These are phyloP conservation scores for rapeseed (Brassica napus) DNA, from an alignment of 345 rosid genomes.

Conservation along the genomic window DNA sequence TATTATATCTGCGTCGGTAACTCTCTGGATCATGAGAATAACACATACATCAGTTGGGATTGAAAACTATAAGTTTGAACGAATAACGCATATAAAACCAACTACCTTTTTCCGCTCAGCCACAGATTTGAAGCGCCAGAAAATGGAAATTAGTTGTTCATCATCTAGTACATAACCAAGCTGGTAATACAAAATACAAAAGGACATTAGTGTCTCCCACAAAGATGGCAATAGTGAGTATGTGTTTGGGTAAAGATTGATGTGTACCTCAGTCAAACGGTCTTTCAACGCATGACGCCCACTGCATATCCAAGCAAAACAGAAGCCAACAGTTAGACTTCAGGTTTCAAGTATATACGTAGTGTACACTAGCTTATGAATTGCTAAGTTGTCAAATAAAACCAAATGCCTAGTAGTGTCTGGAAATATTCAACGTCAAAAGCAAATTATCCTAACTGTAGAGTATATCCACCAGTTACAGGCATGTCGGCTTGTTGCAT, in stretches of 20 bases:
- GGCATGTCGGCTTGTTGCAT: not conserved
- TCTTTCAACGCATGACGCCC: constrained; percentile 92
- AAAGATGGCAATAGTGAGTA: not conserved
- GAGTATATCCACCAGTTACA: constrained; percentile 1
- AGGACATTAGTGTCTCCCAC: constrained; percentile 22
- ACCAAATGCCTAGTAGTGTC: not conserved
- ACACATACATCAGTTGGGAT: constrained; percentile 10
- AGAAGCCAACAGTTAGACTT: constrained; percentile 21
- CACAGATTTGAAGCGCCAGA: constrained; percentile 89
- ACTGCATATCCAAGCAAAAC: constrained; percentile 44
- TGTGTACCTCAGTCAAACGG: constrained; percentile 72
- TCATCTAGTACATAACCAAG: constrained; percentile 83
- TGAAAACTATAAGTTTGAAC: not conserved
- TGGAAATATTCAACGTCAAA: not conserved
- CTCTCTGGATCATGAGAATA: constrained; percentile 54
- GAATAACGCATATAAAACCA: not conserved
- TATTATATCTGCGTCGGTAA: constrained; percentile 85
- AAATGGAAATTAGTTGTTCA: constrained; percentile 66
- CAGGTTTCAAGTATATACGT: constrained; percentile 8
- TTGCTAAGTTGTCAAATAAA: not conserved
- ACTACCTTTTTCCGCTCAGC: constrained; percentile 91
- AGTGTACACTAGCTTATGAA: constrained; percentile 5
- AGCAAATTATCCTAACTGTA: not conserved
- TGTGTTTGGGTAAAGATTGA: not conserved
- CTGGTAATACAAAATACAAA: constrained; percentile 45